A percentile compares a stretch with the other conserved stretches of the same genome.
These are phyloP conservation scores for Fusarium robinianum DNA, from an alignment of 2,329 filamentous ascomycete species.

Conservation along the genomic window DNA sequence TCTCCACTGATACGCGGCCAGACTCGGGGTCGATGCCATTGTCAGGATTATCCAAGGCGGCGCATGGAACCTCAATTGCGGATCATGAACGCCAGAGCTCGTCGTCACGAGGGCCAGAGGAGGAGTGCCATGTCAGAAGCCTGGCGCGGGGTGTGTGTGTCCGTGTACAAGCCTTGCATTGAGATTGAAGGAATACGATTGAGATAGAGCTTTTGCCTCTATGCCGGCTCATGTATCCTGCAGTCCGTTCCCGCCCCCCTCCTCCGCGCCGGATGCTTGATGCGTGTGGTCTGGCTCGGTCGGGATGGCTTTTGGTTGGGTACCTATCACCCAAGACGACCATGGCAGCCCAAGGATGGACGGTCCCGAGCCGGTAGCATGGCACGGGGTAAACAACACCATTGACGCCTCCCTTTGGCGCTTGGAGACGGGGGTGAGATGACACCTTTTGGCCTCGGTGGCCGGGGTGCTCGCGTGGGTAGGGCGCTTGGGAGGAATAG, in stretches of 20 bases:
- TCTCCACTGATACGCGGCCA: slow-evolving; percentile 1
- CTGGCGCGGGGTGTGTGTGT: slow-evolving; percentile 1
- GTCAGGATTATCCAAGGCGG: slow-evolving; percentile 7
- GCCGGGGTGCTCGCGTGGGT: slow-evolving; percentile 5
- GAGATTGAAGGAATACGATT: slow-evolving; percentile 17
- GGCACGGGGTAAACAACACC: slow-evolving; percentile 3
- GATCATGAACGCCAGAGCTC: no score
- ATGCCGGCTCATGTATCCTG: slow-evolving; percentile 10
- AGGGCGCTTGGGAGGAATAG: slow-evolving; percentile 10
- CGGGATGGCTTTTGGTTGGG: slow-evolving; percentile 13
- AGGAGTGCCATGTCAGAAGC: slow-evolving; percentile 7
- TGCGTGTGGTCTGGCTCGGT: slow-evolving; percentile 2
- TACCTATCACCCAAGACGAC: slow-evolving; percentile 14
- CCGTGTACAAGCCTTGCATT: slow-evolving; percentile 8
- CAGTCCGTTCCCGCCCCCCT: neutral
- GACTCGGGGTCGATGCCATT: neutral
- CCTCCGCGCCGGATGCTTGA: neutral
- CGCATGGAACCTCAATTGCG: slow-evolving; percentile 1
- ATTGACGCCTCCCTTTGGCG: slow-evolving; percentile 9
- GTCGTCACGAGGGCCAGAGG: neutral
- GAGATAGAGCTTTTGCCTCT: slow-evolving; percentile 15
- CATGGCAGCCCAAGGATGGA: slow-evolving; percentile 23
- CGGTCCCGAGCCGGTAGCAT: slow-evolving; percentile 12
- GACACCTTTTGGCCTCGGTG: neutral
- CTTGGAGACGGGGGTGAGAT: slow-evolving; percentile 1